Evolutionary conservation across 345 rosid genomes (phyloP).

Genomic region (Sonneratia caseolaris): DNA sequence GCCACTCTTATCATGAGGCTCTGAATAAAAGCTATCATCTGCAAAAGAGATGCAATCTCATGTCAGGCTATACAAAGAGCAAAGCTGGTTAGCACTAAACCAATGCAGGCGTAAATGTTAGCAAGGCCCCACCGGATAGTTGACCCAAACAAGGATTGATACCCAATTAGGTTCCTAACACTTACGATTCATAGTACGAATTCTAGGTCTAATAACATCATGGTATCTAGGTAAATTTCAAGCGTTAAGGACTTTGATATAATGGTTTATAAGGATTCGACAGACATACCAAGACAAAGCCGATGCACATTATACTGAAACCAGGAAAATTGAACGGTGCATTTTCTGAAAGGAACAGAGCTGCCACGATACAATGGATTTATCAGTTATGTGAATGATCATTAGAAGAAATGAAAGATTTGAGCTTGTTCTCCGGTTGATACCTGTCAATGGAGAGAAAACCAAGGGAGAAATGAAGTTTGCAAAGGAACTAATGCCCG

Average conservation of each 20-base stretch:
- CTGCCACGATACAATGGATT: constrained; percentile 27
- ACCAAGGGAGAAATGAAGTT: constrained; percentile 56
- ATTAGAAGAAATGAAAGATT: neutral
- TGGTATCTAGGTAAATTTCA: no score
- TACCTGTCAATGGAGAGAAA: constrained; percentile 86
- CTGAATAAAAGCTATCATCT: constrained; percentile 69
- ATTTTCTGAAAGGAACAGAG: constrained; percentile 65
- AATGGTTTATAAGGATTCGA: neutral
- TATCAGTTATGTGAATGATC: constrained; percentile 1
- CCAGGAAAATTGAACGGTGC: constrained; percentile 88
- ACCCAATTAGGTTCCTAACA: no score
- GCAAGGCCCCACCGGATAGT: neutral
- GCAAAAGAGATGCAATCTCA: constrained; percentile 6
- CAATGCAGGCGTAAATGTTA: neutral
- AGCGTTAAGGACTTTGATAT: no score
- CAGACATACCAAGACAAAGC: constrained; percentile 50
- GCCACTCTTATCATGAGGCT: constrained; percentile 63
- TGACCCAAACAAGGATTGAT: neutral
- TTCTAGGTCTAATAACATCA: no score
- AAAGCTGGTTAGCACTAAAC: neutral
- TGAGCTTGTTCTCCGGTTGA: neutral
- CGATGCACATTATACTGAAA: constrained; percentile 75
- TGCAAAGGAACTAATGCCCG: constrained; percentile 72
- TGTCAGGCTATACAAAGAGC: neutral
- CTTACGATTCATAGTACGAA: no score